A percentile compares a stretch with the other conserved stretches of the same genome.
Conservation (phyloP, 768 basidiomycete genomes). For the Wakefieldia striispora region DNA sequence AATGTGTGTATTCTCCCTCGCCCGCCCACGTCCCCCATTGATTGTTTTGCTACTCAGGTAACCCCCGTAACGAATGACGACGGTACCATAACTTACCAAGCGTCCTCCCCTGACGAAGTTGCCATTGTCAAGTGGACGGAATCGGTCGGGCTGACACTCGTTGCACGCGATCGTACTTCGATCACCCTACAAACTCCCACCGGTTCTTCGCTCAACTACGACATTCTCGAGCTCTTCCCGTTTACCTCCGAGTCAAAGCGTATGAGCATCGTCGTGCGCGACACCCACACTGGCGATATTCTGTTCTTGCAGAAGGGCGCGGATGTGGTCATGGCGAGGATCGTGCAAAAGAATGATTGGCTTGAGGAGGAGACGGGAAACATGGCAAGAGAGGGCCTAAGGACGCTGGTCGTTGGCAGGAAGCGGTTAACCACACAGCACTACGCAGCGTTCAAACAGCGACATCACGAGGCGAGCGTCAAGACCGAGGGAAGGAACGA, state of each 20-base stretch:
- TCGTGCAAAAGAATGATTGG: constrained; percentile 98
- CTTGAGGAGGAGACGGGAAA: constrained; percentile 97
- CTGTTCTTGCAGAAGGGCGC: constrained; percentile 96
- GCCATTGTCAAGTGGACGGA: constrained; percentile 98
- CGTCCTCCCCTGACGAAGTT: constrained; percentile 98
- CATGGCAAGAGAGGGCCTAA: constrained; percentile 94
- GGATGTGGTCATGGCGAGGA: constrained; percentile 95
- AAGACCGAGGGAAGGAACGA: constrained; percentile 77
- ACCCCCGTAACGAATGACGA: constrained; percentile 96
- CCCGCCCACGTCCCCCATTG: not conserved
- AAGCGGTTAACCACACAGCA: constrained; percentile 68
- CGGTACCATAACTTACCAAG: constrained; percentile 93
- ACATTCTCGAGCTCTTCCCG: constrained; percentile 93
- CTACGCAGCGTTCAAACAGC: constrained; percentile 71
- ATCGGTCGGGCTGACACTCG: constrained; percentile 87
- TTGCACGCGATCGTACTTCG: constrained; percentile 85
- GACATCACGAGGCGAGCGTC: constrained; percentile 77
- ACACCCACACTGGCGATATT: constrained; percentile 70
- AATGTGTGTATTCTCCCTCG: constrained; percentile 56
- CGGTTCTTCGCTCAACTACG: constrained; percentile 65
- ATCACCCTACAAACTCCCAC: constrained; percentile 79
- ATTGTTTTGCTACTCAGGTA: constrained; percentile 56
- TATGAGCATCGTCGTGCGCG: constrained; percentile 96
- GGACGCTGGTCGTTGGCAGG: constrained; percentile 90
- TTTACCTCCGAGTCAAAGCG: constrained; percentile 99